phyloP scores from a whole-genome alignment of 345 rosid species.

The Bruguiera gymnorhiza region DNA sequence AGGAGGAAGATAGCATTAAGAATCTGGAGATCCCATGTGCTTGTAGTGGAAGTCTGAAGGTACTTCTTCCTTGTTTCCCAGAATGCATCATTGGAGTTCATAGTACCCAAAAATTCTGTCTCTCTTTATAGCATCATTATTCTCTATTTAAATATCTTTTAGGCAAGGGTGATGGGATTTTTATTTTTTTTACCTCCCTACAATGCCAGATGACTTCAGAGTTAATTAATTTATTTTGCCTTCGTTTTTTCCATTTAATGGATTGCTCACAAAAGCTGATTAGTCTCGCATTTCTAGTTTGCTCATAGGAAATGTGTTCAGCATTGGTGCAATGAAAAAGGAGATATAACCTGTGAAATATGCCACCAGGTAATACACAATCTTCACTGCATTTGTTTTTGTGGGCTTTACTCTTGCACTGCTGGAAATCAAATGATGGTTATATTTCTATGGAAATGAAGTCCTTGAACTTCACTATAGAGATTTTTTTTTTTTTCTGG shows the following conservation, averaged over 20 bases:
- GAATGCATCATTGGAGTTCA: no score
- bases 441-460: background rate
- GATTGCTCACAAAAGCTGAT: background rate
- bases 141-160: background rate
- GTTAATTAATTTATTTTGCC: background rate
- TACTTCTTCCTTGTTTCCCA: background rate
- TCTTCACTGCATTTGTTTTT: background rate
- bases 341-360: slow-evolving; percentile 31
- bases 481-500: no score
- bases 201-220: background rate
- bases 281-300: slow-evolving; percentile 16
- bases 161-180: slow-evolving; percentile 5
- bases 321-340: slow-evolving; percentile 31
- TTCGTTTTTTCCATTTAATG: background rate
- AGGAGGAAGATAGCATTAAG: slow-evolving; percentile 31
- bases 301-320: slow-evolving; percentile 34
- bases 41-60: slow-evolving; percentile 38
- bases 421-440: background rate
- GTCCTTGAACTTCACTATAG: no score
- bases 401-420: background rate
- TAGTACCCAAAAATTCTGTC: no score
- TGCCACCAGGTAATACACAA: slow-evolving; percentile 24
- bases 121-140: no score
- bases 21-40: slow-evolving; percentile 34
- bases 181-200: background rate